Conservation (phyloP, 2,329 filamentous ascomycete genomes). For the Decorospora gaudefroyi region DNA sequence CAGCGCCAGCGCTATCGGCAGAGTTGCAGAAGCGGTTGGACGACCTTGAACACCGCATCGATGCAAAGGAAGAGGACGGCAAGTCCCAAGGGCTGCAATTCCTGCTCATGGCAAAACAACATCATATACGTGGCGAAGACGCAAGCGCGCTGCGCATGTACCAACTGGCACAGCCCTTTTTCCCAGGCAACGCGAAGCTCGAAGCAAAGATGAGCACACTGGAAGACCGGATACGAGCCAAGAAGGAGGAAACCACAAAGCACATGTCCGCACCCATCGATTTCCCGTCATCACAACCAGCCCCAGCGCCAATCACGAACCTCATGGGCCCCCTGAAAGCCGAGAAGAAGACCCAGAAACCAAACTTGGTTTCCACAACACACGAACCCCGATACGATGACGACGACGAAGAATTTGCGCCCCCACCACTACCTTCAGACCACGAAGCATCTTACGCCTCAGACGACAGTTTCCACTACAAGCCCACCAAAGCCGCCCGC, state of each 20-base stretch:
- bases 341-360: constrained; percentile 29
- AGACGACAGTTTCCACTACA: constrained; percentile 46
- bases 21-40: constrained; percentile 81
- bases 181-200: constrained; percentile 82
- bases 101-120: constrained; percentile 87
- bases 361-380: constrained; percentile 16
- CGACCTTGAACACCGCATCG: constrained; percentile 82
- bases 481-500: constrained; percentile 41
- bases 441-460: constrained; percentile 48
- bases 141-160: constrained; percentile 81
- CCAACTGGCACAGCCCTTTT: constrained; percentile 79
- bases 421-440: constrained; percentile 40
- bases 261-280: constrained; percentile 20
- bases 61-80: constrained; percentile 69
- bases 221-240: constrained; percentile 56
- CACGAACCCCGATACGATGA: constrained; percentile 28
- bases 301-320: constrained; percentile 25
- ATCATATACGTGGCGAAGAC: constrained; percentile 82
- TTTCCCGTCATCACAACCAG: constrained; percentile 20
- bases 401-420: constrained; percentile 53
- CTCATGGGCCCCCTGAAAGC: constrained; percentile 46
- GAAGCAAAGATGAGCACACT: constrained; percentile 59
- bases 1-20: constrained; percentile 64
- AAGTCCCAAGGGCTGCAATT: constrained; percentile 82
- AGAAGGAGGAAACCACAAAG: constrained; percentile 39